Evolutionary conservation across 257 asterid species (phyloP), one percentile per base, ranked within the genome.

Genomic region (Ajuga chamaepitys): DNA sequence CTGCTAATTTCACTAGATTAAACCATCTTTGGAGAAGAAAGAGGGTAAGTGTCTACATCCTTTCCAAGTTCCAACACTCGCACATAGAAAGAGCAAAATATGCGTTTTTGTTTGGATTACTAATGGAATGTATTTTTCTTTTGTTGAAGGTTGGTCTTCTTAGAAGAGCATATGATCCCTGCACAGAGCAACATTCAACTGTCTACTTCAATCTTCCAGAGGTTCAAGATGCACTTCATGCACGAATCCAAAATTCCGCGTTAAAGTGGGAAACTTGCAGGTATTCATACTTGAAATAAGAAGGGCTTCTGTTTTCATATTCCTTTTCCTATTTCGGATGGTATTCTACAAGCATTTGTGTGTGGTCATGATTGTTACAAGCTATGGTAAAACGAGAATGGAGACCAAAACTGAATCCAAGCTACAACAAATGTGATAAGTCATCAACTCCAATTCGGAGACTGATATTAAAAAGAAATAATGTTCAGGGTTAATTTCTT

Each of bases 151-250:
- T 70, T 25, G 86, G 95, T 68, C 76, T 76, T 60, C 75, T 94
- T 52, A 83, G 92, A 81, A 73, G 84, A 61, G 75, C 76, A 10
- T 94, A 94, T 20, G 99, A 94, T 75, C 97, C 99, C 38, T 94
- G 99, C 83, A 94, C 96, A 18, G 97, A 90, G 80, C 35, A 72
- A 71, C 95, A 94, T 77, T 78, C 99, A 12, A 77, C 70, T 42
- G 66, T 80, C 58, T 94, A 94, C 80, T 94, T 94, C 80, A 94
- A 94, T 83, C 96, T 84, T 62, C 96, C 88, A 3, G 97, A 90
- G 77, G 99, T 94, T 82, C 97, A 94, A 80, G 60, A 62, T 10
- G 97, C 97, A 58, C 88, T 94, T 74, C 99, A 90, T 72, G 89
- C 85, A 79, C 78, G 6, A 52, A 77, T 48, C 55, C 75, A 30